Conservation (phyloP, 1,284 basidiomycete species). For the Marasmius oreades region DNA sequence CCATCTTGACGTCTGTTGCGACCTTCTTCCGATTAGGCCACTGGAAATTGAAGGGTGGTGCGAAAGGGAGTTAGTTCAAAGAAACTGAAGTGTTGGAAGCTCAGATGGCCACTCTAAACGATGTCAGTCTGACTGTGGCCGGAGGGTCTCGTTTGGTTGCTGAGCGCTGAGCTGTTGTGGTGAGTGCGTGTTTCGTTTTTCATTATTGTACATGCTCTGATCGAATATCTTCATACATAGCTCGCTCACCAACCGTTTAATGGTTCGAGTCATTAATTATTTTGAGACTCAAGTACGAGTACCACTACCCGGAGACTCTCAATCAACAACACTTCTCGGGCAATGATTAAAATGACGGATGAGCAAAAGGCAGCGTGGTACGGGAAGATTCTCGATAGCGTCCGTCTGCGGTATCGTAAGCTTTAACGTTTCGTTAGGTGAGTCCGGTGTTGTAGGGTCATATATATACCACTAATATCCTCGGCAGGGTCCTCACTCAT, state of each 20-base stretch:
- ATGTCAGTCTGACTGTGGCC: slow-evolving; percentile 85
- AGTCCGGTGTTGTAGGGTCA: slow-evolving; percentile 18
- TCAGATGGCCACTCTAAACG: slow-evolving; percentile 95
- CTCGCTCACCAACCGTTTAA: slow-evolving; percentile 84
- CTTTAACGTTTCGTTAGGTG: slow-evolving; percentile 91
- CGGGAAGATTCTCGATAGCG: slow-evolving; percentile 90
- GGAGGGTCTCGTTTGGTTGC: slow-evolving; percentile 92
- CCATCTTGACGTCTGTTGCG: slow-evolving; percentile 83
- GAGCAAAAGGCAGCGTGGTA: slow-evolving; percentile 89
- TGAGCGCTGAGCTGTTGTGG: slow-evolving; percentile 94
- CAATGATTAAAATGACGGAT: slow-evolving; percentile 78
- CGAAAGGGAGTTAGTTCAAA: slow-evolving; percentile 92
- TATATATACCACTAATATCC: neutral
- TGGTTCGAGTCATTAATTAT: slow-evolving; percentile 88
- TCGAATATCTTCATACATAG: slow-evolving; percentile 35
- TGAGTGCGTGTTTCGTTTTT: slow-evolving; percentile 30
- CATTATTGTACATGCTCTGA: neutral
- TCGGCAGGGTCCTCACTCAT: slow-evolving; percentile 67
- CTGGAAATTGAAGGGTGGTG: slow-evolving; percentile 93
- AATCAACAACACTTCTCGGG: slow-evolving; percentile 24
- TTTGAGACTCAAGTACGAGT: slow-evolving; percentile 93
- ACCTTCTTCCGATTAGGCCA: slow-evolving; percentile 95
- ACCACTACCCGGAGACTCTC: slow-evolving; percentile 44
- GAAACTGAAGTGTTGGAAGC: slow-evolving; percentile 97
- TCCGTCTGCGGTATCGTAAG: slow-evolving; percentile 90